These are phyloP conservation scores for Fusarium subtropicale DNA, from an alignment of 2,329 filamentous ascomycete species.

Conservation along the genomic window DNA sequence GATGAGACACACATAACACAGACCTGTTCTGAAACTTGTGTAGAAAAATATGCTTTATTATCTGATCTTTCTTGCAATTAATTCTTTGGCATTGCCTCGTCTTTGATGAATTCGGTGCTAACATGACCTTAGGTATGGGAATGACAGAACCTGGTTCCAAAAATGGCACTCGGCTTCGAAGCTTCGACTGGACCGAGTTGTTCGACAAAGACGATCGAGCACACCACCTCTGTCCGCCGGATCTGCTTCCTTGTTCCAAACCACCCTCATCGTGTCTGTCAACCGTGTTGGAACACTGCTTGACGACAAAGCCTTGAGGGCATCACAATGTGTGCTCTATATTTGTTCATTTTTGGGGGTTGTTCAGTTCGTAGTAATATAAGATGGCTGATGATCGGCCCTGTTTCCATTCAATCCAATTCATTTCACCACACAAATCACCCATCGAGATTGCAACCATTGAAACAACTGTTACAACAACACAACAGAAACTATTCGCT, in stretches of 20 bases:
- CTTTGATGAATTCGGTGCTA: conserved; percentile 26
- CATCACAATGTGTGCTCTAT: conserved; percentile 22
- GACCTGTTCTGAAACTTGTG: conserved; percentile 52
- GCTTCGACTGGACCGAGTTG: conserved; percentile 13
- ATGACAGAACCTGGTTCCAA: conserved; percentile 10
- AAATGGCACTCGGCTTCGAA: conserved; percentile 29
- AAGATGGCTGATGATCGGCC: background rate
- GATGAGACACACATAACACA: conserved; percentile 51
- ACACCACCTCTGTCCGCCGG: conserved; percentile 13
- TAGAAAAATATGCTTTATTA: conserved; percentile 47
- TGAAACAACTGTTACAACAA: background rate
- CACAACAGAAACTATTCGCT: background rate
- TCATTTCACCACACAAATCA: background rate
- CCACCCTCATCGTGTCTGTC: conserved; percentile 1
- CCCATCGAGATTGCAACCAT: background rate
- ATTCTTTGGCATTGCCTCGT: conserved; percentile 7
- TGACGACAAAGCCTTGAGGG: conserved; percentile 27
- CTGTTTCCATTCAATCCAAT: background rate
- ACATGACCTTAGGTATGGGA: conserved; percentile 21
- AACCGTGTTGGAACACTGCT: conserved; percentile 9
- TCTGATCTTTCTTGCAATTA: conserved; percentile 35
- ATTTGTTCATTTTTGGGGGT: background rate
- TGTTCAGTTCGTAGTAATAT: background rate
- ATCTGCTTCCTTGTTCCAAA: conserved; percentile 14
- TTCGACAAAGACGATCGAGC: conserved; percentile 28